These are phyloP conservation scores for Pichia sp. DNA, from an alignment of 1,139 yeast genomes.

Conservation along the genomic window DNA sequence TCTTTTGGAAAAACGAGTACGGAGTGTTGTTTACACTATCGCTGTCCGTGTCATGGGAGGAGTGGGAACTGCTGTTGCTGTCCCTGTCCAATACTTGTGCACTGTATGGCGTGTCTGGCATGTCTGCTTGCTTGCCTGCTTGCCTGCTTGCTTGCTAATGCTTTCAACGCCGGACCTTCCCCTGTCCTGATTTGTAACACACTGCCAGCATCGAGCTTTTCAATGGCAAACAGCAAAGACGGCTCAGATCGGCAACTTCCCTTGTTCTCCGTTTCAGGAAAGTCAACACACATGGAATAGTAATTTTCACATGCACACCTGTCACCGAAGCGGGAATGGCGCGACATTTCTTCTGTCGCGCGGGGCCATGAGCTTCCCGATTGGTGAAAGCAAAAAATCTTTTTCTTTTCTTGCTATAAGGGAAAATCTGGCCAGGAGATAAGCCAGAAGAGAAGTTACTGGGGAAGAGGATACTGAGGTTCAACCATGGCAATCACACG, in stretches of 20 bases:
- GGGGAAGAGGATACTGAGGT: not conserved
- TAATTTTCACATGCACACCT: not conserved
- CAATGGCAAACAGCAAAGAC: not conserved
- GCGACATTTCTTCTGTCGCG: constrained; percentile 1
- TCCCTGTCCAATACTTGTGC: not conserved
- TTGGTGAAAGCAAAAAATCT: not conserved
- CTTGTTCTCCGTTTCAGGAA: not conserved
- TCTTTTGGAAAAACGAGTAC: constrained; percentile 4
- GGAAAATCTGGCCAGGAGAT: too few species aligned
- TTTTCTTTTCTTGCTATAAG: too few species aligned
- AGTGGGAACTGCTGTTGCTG: not conserved
- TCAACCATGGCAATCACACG: not conserved
- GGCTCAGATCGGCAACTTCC: not conserved
- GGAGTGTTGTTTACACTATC: constrained; percentile 9
- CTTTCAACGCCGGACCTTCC: too few species aligned
- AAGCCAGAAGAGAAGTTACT: not conserved
- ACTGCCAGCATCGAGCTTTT: too few species aligned
- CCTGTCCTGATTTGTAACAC: too few species aligned
- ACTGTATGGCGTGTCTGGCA: too few species aligned
- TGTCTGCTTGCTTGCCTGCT: too few species aligned
- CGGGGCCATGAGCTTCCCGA: not conserved
- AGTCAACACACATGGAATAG: not conserved
- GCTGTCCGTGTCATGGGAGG: not conserved
- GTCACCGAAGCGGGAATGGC: not conserved
- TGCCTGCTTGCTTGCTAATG: too few species aligned